Conservation (phyloP, 441 rosid species). For the Populus hybrid region DNA sequence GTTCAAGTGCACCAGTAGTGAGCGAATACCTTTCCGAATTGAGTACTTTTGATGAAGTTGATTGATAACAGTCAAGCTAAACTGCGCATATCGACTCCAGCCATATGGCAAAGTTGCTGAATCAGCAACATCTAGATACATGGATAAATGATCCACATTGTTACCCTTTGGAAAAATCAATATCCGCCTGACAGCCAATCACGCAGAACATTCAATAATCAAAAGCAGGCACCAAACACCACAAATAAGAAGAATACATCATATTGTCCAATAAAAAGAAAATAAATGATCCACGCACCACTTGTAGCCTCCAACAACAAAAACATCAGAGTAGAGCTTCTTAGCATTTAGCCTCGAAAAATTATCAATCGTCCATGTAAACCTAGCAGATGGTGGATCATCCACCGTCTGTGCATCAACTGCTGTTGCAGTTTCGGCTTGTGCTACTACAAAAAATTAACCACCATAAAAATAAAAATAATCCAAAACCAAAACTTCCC, state of each 20-base stretch:
- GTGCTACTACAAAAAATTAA: conserved; percentile 38
- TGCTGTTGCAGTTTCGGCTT: conserved; percentile 49
- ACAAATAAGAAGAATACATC: background rate
- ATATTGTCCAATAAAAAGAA: background rate
- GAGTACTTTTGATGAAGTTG: conserved; percentile 55
- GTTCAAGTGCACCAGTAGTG: background rate
- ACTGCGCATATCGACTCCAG: conserved; percentile 85
- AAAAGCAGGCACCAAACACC: background rate
- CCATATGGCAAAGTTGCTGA: conserved; percentile 64
- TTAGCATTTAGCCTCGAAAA: conserved; percentile 63
- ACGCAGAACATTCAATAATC: background rate
- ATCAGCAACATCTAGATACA: conserved; percentile 87
- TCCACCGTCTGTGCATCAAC: conserved; percentile 66
- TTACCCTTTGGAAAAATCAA: conserved; percentile 81
- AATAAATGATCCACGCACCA: conserved; percentile 39
- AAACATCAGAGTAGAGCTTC: conserved; percentile 74
- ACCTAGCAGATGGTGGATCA: conserved; percentile 78
- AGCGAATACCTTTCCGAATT: conserved; percentile 53
- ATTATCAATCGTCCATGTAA: conserved; percentile 63
- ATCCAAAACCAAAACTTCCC: conserved; percentile 18
- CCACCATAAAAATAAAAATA: conserved; percentile 14
- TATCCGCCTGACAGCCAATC: conserved; percentile 50
- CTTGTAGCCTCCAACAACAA: conserved; percentile 67
- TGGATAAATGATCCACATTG: conserved; percentile 76
- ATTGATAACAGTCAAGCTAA: conserved; percentile 71